A percentile compares a stretch with the other conserved stretches of the same genome.
Conservation (phyloP, 768 basidiomycete species). For the Rhodotorula paludigena region DNA sequence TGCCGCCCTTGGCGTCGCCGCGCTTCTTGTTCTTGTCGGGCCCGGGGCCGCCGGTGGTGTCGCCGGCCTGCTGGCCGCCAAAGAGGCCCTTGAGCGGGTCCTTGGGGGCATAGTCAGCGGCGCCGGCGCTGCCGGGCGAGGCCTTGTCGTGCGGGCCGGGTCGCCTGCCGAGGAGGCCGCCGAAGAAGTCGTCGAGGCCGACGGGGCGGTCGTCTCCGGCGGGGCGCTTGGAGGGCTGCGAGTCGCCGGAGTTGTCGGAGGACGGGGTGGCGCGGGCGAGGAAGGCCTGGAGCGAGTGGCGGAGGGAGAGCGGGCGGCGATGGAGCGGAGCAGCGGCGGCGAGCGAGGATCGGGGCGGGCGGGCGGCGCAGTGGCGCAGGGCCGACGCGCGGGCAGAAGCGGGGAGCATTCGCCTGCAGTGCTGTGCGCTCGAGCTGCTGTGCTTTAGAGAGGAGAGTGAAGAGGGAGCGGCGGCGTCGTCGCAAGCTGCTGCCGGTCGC, state of each 20-base stretch:
- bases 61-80: background rate
- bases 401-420: background rate
- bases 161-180: constrained; percentile 31
- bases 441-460: background rate
- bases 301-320: constrained; percentile 13
- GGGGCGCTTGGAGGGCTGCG: background rate
- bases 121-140: constrained; percentile 7
- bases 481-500: background rate
- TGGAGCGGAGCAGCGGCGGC: background rate
- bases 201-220: constrained; percentile 4
- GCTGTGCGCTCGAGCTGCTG: background rate
- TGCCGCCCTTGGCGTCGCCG: constrained; percentile 10
- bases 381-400: too few relatives aligned
- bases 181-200: constrained; percentile 43
- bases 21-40: constrained; percentile 12
- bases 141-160: constrained; percentile 4
- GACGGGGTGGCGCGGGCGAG: background rate
- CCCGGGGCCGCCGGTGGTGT: constrained; percentile 22
- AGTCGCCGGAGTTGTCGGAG: background rate
- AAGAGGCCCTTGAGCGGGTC: constrained; percentile 24
- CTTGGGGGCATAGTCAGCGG: constrained; percentile 23
- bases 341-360: background rate
- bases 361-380: background rate
- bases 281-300: background rate
- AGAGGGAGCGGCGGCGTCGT: too few relatives aligned